Conservation (phyloP, 2,329 filamentous ascomycete genomes). For the Aspergillus neoniger region DNA sequence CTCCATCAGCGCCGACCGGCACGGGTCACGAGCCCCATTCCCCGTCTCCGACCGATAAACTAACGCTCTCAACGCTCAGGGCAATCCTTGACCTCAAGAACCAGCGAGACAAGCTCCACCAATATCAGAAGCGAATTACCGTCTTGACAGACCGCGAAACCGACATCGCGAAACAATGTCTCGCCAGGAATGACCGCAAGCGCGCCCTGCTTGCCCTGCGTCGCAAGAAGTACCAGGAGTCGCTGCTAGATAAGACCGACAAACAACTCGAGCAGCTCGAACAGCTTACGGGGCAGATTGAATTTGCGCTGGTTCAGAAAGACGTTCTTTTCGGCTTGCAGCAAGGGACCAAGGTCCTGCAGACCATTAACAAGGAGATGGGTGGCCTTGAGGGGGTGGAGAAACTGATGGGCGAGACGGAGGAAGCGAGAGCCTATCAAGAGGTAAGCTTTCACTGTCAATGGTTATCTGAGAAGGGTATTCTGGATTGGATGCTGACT, state of each 20-base stretch:
- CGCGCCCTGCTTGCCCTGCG: conserved; percentile 84
- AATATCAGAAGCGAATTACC: conserved; percentile 89
- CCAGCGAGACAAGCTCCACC: conserved; percentile 94
- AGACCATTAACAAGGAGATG: conserved; percentile 94
- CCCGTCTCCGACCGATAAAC: neutral
- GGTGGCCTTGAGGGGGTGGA: conserved; percentile 91
- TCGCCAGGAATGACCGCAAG: conserved; percentile 75
- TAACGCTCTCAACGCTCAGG: conserved; percentile 50
- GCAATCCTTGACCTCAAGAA: conserved; percentile 97
- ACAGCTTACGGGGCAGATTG: conserved; percentile 81
- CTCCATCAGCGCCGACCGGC: neutral
- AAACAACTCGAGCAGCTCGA: conserved; percentile 92
- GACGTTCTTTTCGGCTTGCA: conserved; percentile 91
- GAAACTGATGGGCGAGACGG: conserved; percentile 89
- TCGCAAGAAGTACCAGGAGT: conserved; percentile 95
- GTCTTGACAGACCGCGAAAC: conserved; percentile 85
- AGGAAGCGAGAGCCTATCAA: conserved; percentile 89
- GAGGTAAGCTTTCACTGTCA: conserved; percentile 58
- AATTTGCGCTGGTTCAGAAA: conserved; percentile 96
- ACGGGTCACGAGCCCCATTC: neutral
- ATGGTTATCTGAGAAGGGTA: neutral
- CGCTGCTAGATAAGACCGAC: conserved; percentile 84
- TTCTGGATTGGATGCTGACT: conserved; percentile 7
- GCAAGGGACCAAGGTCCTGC: conserved; percentile 85
- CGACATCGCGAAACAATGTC: conserved; percentile 78